Conservation (phyloP, 1,139 yeast species). For the Ogataea hybrid region DNA sequence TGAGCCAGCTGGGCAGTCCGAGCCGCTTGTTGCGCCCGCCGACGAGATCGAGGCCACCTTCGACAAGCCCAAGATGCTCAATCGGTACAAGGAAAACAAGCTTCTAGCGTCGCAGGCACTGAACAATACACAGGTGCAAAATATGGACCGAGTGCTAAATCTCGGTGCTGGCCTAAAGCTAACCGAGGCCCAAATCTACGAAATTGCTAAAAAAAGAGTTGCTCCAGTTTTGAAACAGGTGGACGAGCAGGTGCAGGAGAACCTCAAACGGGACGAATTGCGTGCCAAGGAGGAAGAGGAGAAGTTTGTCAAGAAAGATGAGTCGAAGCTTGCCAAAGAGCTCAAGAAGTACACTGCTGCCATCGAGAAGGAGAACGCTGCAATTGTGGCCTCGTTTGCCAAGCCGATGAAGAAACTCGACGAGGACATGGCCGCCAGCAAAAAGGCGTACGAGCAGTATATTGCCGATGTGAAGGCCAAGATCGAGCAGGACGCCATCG, state of each 20-base stretch:
- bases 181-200: conserved; percentile 56
- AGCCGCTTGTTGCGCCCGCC: conserved; percentile 7
- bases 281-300: conserved; percentile 42
- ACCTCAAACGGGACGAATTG: conserved; percentile 38
- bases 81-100: conserved; percentile 49
- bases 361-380: conserved; percentile 41
- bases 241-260: conserved; percentile 49
- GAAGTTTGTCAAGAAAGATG: conserved; percentile 42
- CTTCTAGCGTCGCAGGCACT: conserved; percentile 47
- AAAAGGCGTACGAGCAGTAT: conserved; percentile 38
- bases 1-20: not conserved
- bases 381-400: conserved; percentile 42
- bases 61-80: conserved; percentile 48
- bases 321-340: conserved; percentile 41
- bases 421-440: conserved; percentile 30
- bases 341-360: conserved; percentile 42
- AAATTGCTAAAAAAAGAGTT: conserved; percentile 54
- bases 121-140: conserved; percentile 42
- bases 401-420: conserved; percentile 37
- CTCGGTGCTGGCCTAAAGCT: conserved; percentile 56
- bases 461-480: conserved; percentile 41
- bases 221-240: conserved; percentile 53
- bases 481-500: conserved; percentile 46
- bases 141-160: conserved; percentile 49
- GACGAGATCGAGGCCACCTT: conserved; percentile 39